Percentiles rank a stretch among this genome's conserved stretches.
phyloP scores from a whole-genome alignment of 2,329 filamentous ascomycete species.

The Penicillium sp. region DNA sequence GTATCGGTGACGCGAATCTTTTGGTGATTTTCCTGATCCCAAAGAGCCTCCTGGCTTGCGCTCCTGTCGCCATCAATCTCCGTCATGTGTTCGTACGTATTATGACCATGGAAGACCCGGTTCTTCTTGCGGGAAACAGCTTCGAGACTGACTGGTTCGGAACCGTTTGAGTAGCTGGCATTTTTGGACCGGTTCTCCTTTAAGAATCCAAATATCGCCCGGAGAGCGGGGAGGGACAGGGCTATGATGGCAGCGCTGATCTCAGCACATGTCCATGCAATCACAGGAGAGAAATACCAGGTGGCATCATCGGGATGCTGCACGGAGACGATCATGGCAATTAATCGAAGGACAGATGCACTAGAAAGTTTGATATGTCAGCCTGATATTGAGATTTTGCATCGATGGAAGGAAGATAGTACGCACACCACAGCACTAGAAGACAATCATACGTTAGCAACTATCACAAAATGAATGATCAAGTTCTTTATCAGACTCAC shows the following conservation, averaged over 20 bases:
- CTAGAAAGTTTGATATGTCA: neutral
- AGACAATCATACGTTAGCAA: neutral
- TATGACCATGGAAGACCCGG: conserved; percentile 3
- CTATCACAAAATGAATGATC: neutral
- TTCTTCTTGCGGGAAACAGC: neutral
- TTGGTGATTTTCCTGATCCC: neutral
- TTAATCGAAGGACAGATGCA: conserved; percentile 14
- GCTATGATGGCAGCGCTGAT: conserved; percentile 16
- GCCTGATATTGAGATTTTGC: neutral
- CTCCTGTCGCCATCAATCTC: conserved; percentile 2
- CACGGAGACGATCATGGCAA: conserved; percentile 16
- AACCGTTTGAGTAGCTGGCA: conserved; percentile 1
- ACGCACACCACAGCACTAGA: neutral
- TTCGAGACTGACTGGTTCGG: neutral
- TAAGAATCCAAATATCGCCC: conserved; percentile 13
- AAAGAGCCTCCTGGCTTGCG: conserved; percentile 5
- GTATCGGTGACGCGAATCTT: conserved; percentile 5
- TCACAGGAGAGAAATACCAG: conserved; percentile 19
- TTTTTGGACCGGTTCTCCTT: conserved; percentile 1
- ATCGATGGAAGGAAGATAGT: neutral
- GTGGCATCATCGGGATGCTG: conserved; percentile 12
- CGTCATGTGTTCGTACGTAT: conserved; percentile 1
- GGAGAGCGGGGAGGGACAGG: conserved; percentile 14
- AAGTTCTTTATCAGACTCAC: neutral
- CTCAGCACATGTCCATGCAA: conserved; percentile 16